Evolutionary conservation across 192 early-diverging fungal species (phyloP).

Genomic region (Ambispora gerdemannii): DNA sequence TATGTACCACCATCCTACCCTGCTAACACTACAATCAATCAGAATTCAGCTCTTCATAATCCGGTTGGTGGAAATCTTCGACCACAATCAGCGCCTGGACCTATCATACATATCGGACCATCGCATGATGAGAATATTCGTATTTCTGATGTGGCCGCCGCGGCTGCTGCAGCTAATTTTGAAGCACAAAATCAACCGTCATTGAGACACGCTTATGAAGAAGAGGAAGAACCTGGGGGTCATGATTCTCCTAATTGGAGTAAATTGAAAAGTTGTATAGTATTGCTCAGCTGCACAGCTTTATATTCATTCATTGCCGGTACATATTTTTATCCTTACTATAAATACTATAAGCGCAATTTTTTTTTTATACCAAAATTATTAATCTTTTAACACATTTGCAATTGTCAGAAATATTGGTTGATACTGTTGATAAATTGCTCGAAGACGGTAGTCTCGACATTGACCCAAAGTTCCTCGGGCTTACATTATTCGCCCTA

Average conservation of each 20-base stretch:
- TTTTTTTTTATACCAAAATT: not conserved
- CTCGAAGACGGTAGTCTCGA: slow-evolving; percentile 58
- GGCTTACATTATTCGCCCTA: slow-evolving; percentile 90
- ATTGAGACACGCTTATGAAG: slow-evolving; percentile 45
- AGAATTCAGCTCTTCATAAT: not conserved
- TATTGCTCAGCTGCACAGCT: slow-evolving; percentile 80
- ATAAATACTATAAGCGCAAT: no score
- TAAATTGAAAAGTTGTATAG: slow-evolving; percentile 68
- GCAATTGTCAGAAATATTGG: slow-evolving; percentile 71
- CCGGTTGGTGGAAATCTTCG: not conserved
- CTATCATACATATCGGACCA: not conserved
- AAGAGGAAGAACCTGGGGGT: slow-evolving; percentile 62
- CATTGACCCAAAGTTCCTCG: slow-evolving; percentile 85
- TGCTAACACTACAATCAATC: not conserved
- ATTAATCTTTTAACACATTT: not conserved
- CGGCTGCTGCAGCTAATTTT: slow-evolving; percentile 25
- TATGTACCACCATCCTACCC: no score
- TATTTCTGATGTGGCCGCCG: slow-evolving; percentile 21
- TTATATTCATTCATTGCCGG: slow-evolving; percentile 81
- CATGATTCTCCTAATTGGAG: slow-evolving; percentile 95
- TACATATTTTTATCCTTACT: no score
- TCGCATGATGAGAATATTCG: slow-evolving; percentile 12
- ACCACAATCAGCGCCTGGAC: not conserved
- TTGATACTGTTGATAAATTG: slow-evolving; percentile 80
- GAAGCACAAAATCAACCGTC: slow-evolving; percentile 29